Percentiles rank a stretch among this genome's conserved stretches.
Evolutionary conservation across 768 basidiomycete species (phyloP).

Genomic region (Xerocomellus chrysenteron): DNA sequence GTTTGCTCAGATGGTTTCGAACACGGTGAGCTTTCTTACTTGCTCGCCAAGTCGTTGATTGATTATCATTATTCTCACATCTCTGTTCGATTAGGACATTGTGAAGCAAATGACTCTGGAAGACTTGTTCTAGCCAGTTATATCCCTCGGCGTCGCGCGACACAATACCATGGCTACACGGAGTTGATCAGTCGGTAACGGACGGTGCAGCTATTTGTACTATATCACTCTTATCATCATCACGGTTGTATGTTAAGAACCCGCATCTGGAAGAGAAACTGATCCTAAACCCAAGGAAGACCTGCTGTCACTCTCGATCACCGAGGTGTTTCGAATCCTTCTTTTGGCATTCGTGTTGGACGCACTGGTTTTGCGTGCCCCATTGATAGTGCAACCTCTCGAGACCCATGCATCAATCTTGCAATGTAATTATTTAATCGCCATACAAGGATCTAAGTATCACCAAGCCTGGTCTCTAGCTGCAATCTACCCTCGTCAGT

Average conservation of each 20-base stretch:
- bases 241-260: slow-evolving; percentile 19
- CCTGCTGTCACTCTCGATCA: neutral
- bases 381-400: neutral
- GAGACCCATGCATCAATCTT: neutral
- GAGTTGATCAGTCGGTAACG: slow-evolving; percentile 8
- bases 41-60: neutral
- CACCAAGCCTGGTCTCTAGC: neutral
- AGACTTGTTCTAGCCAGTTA: slow-evolving; percentile 67
- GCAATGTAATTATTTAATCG: neutral
- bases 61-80: slow-evolving; percentile 6
- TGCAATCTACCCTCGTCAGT: neutral
- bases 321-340: neutral
- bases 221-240: slow-evolving; percentile 16
- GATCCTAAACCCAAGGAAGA: slow-evolving; percentile 2
- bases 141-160: slow-evolving; percentile 19
- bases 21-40: slow-evolving; percentile 61
- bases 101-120: slow-evolving; percentile 99
- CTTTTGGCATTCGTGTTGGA: neutral
- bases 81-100: slow-evolving; percentile 64
- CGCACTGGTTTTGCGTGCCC: neutral
- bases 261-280: slow-evolving; percentile 2
- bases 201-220: slow-evolving; percentile 23
- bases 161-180: slow-evolving; percentile 20
- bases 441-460: neutral
- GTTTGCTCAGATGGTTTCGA: slow-evolving; percentile 94